Evolutionary conservation across 495 filamentous ascomycete species (phyloP).

Genomic region (Cercophora sp.): DNA sequence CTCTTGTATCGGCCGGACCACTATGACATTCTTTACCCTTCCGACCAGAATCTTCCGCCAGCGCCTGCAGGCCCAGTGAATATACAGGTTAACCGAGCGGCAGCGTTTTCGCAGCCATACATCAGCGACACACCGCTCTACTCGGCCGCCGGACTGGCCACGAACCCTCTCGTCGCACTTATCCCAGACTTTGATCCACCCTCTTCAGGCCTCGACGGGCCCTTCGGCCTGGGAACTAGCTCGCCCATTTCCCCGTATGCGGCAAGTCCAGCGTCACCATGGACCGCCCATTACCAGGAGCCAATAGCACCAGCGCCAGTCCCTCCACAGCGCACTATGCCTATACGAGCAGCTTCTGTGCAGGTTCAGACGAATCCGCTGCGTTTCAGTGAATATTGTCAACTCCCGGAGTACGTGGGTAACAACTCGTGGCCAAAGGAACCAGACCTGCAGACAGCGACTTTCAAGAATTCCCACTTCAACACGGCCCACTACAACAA

Average conservation of each 20-base stretch:
- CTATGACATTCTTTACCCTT: conserved; percentile 90
- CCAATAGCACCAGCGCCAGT: conserved; percentile 26
- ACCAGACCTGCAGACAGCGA: conserved; percentile 50
- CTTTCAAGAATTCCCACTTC: conserved; percentile 63
- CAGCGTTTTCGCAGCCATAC: conserved; percentile 36
- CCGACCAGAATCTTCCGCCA: conserved; percentile 29
- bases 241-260: conserved; percentile 34
- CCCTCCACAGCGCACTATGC: no score
- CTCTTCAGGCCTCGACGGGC: conserved; percentile 27
- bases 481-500: conserved; percentile 83
- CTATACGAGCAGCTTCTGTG: conserved; percentile 28
- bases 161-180: conserved; percentile 34
- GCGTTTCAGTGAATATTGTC: conserved; percentile 45
- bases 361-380: conserved; percentile 33
- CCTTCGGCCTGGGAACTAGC: conserved; percentile 19
- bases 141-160: conserved; percentile 33
- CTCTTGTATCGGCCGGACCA: conserved; percentile 68
- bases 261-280: conserved; percentile 38
- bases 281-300: conserved; percentile 27
- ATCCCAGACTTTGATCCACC: conserved; percentile 42
- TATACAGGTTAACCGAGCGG: conserved; percentile 50
- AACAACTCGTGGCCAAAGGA: conserved; percentile 40
- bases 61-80: conserved; percentile 44
- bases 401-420: conserved; percentile 37
- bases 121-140: conserved; percentile 35